Percentiles rank a stretch among this genome's conserved stretches.
These are phyloP conservation scores for Penicillium nordicum DNA, from an alignment of 2,329 filamentous ascomycete genomes.

Conservation along the genomic window DNA sequence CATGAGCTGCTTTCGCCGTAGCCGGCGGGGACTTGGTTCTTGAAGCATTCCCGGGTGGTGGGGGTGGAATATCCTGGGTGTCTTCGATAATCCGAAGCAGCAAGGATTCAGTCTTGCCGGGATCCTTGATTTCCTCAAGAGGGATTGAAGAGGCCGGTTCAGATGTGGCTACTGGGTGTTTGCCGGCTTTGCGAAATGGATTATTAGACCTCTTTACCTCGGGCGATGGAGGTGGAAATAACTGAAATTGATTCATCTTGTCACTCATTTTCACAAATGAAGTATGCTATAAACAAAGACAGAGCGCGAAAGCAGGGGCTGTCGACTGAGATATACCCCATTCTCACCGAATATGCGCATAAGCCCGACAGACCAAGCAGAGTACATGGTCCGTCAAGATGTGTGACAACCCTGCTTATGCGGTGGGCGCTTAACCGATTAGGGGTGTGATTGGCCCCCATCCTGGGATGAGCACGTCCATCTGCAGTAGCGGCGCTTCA, in stretches of 20 bases:
- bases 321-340: slow-evolving; percentile 23
- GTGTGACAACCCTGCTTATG: slow-evolving; percentile 25
- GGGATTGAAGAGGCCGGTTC: slow-evolving; percentile 27
- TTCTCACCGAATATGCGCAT: slow-evolving; percentile 3
- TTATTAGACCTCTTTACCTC: slow-evolving; percentile 32
- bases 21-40: slow-evolving; percentile 16
- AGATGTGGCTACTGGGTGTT: slow-evolving; percentile 21
- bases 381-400: slow-evolving; percentile 3
- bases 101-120: slow-evolving; percentile 35
- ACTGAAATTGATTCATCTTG: slow-evolving; percentile 39
- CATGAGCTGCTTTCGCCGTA: slow-evolving; percentile 9
- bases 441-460: slow-evolving; percentile 21
- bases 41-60: slow-evolving; percentile 21
- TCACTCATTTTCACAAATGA: not conserved
- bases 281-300: slow-evolving; percentile 5
- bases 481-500: slow-evolving; percentile 23
- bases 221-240: slow-evolving; percentile 39
- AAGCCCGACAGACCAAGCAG: not conserved
- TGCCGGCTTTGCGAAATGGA: slow-evolving; percentile 31
- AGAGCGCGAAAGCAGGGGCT: slow-evolving; percentile 16
- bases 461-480: slow-evolving; percentile 15
- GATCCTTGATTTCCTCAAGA: slow-evolving; percentile 29
- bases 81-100: slow-evolving; percentile 40
- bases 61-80: slow-evolving; percentile 29
- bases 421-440: slow-evolving; percentile 31